Evolutionary conservation across 768 basidiomycete genomes (phyloP).

Genomic region (Russula brevipes): DNA sequence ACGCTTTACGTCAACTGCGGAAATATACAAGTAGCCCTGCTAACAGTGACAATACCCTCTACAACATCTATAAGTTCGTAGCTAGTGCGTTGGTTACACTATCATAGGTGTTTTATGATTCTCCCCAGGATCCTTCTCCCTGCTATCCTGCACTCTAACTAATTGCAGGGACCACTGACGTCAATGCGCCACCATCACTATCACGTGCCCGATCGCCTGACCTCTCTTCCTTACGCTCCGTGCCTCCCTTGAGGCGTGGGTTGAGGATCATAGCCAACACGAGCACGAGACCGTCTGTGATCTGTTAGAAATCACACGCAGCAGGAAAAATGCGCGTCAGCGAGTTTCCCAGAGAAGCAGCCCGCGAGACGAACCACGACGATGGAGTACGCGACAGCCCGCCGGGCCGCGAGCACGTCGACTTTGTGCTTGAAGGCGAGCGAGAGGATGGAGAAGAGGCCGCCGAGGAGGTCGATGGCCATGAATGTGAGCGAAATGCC

Average conservation of each 20-base stretch:
- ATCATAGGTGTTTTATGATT: too few relatives aligned
- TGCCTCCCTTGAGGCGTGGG: conserved; percentile 41
- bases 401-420: conserved; percentile 60
- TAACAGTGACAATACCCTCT: background rate
- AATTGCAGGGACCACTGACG: background rate
- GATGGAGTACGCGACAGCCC: conserved; percentile 53
- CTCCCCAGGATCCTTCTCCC: background rate
- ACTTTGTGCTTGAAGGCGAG: conserved; percentile 61
- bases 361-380: conserved; percentile 44
- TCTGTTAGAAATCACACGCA: conserved; percentile 31
- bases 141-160: background rate
- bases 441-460: conserved; percentile 63
- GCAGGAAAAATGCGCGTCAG: background rate
- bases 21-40: background rate
- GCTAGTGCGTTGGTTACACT: background rate
- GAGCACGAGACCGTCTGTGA: conserved; percentile 58
- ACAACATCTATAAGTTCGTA: background rate
- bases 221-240: background rate
- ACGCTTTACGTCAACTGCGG: background rate
- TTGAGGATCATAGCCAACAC: conserved; percentile 62
- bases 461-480: conserved; percentile 62
- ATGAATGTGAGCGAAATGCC: conserved; percentile 72
- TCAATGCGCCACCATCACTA: background rate
- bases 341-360: background rate
- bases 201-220: background rate